Base-by-base conservation (phyloP, 805 yeast species). In the Kodamaea laetipori region DNA sequence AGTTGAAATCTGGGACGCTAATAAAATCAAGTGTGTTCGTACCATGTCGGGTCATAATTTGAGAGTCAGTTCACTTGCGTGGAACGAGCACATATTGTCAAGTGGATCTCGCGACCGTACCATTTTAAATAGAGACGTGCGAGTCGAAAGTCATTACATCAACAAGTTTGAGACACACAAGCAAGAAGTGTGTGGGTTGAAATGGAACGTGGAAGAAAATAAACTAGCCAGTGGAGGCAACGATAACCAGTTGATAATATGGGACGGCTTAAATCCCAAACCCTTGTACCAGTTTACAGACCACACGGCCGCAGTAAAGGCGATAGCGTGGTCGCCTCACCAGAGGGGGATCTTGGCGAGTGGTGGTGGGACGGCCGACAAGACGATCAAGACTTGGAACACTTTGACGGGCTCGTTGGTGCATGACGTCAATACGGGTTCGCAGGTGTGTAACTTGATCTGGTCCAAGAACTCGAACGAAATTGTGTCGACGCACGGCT, bases 281-380 rank as follows among this genome's bases (percentile, higher is more conserved):
- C 97, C 99, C 2, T 61, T 88, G 21, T 78, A 82, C 57, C 82
- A 74, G 46, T 85, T 90, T 54, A 71, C 75, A 2, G 96, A 89
- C 50, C 98, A 94, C 61, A 80, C 78, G 12, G 97, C 98, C 1
- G 99, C 99, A 0, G 95, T 94, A 3, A 94, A 94, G 65, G 99
- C 98, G 0, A 76, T 94, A 41, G 87, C 96, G 1, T 94, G 99
- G 99, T 86, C 95, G 1, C 98, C 99, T 2, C 98, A 94, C 60
- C 96, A 89, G 60, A 72, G 97, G 43, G 97, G 98, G 1, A 76
- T 90, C 2, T 64, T 94, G 43, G 98, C 98, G 1, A 80, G 94
- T 1, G 99, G 99, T 11, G 99, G 99, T 13, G 99, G 99, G 27
- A 90, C 98, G 0, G 90, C 95, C 1, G 99, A 94, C 64, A 81